Conservation (phyloP, 202 grass and related monocot genomes). For the Zoysia matrella region DNA sequence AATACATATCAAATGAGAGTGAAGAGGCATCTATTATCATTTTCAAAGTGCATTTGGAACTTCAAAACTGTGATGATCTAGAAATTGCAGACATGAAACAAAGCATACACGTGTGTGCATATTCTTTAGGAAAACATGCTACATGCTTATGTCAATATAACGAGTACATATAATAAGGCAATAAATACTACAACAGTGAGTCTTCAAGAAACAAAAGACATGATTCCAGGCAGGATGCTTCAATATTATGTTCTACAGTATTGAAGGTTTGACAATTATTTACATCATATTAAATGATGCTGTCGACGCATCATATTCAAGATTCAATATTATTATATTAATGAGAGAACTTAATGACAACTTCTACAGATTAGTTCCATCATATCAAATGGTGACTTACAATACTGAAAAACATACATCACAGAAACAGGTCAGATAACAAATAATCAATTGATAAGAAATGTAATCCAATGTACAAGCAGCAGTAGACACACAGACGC, state of each 20-base stretch:
- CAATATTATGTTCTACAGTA: slow-evolving; percentile 6
- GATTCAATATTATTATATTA: neutral
- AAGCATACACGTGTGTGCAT: neutral
- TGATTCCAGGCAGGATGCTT: slow-evolving; percentile 21
- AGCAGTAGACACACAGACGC: neutral
- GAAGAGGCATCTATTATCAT: neutral
- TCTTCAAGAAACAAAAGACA: neutral
- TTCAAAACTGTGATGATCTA: slow-evolving; percentile 1
- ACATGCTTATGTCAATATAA: too few relatives aligned
- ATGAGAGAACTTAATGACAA: neutral
- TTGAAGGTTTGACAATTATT: slow-evolving; percentile 1
- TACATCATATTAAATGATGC: neutral
- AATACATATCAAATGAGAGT: neutral
- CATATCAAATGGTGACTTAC: slow-evolving; percentile 6
- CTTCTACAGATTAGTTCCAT: slow-evolving; percentile 16
- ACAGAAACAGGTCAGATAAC: slow-evolving; percentile 1
- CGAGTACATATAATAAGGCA: too few relatives aligned
- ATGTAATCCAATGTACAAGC: slow-evolving; percentile 5
- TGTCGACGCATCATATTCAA: too few relatives aligned
- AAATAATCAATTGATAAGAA: neutral
- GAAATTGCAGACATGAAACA: neutral
- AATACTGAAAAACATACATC: slow-evolving; percentile 11
- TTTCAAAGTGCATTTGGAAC: neutral
- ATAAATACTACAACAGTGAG: neutral
- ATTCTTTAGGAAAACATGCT: too few relatives aligned